A percentile compares a stretch with the other conserved stretches of the same genome.
Conservation (phyloP, 2,329 filamentous ascomycete genomes). For the Penicillium sp. region DNA sequence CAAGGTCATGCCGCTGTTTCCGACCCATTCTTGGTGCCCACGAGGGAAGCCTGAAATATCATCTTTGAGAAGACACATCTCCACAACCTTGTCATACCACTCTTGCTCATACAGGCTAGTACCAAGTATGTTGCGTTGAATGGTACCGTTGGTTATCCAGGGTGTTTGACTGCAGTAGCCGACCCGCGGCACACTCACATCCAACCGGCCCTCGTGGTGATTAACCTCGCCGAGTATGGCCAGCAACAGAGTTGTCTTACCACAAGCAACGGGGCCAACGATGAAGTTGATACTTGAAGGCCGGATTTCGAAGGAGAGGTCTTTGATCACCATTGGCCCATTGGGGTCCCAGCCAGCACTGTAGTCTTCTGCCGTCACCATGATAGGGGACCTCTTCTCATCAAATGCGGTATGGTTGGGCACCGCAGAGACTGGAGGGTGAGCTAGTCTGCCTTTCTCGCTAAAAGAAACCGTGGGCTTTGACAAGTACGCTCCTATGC, state of each 20-base stretch:
- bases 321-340: not conserved
- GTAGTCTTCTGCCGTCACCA: not conserved
- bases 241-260: not conserved
- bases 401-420: not conserved
- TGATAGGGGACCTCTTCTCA: not conserved
- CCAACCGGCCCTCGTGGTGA: not conserved
- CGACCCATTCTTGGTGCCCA: conserved; percentile 25
- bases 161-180: conserved; percentile 17
- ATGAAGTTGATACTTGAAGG: not conserved
- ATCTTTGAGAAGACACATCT: conserved; percentile 23
- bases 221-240: not conserved
- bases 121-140: conserved; percentile 27
- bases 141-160: conserved; percentile 16
- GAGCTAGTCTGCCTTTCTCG: not conserved
- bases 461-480: not conserved
- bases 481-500: not conserved
- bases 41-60: conserved; percentile 23
- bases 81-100: conserved; percentile 31
- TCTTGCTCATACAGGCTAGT: conserved; percentile 11
- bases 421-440: not conserved
- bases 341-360: not conserved
- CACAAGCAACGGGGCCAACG: not conserved
- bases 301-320: not conserved
- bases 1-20: conserved; percentile 25
- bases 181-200: not conserved